Evolutionary conservation across 2,329 filamentous ascomycete genomes (phyloP).

Genomic region (Exophiala sideris): DNA sequence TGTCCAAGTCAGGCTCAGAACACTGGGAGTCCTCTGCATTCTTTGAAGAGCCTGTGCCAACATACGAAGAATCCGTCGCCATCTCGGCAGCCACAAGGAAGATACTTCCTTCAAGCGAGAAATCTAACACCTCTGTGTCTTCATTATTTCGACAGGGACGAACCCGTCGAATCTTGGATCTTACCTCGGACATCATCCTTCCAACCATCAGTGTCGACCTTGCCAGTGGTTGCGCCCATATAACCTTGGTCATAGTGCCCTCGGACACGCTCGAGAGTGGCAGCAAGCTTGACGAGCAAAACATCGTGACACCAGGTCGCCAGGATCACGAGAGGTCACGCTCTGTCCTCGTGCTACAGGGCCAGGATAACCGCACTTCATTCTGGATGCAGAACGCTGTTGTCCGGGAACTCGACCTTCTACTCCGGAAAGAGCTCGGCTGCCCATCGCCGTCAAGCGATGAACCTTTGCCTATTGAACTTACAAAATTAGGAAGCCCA

Average conservation of each 20-base stretch:
- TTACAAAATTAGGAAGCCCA: neutral
- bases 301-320: conserved; percentile 31
- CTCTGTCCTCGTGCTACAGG: conserved; percentile 39
- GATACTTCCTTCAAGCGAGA: conserved; percentile 1
- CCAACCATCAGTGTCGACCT: conserved; percentile 41
- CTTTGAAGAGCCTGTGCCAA: conserved; percentile 32
- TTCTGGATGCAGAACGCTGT: conserved; percentile 45
- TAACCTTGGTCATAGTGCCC: conserved; percentile 44
- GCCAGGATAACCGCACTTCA: conserved; percentile 39
- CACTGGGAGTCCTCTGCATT: conserved; percentile 17
- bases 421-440: conserved; percentile 14
- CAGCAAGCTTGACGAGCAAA: conserved; percentile 35
- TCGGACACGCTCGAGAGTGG: conserved; percentile 34
- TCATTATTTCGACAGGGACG: conserved; percentile 29
- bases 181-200: conserved; percentile 40
- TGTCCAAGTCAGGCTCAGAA: conserved; percentile 10
- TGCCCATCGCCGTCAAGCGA: too few species aligned
- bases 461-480: too few species aligned
- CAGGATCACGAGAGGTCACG: conserved; percentile 9
- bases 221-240: conserved; percentile 41
- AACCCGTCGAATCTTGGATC: conserved; percentile 38
- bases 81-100: neutral
- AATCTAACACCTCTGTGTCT: conserved; percentile 22
- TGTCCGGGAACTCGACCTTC: conserved; percentile 36
- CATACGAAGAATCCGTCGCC: conserved; percentile 34